Evolutionary conservation across 495 filamentous ascomycete species (phyloP), one percentile per base, ranked within the genome.

Genomic region (Talaromyces nanjingensis): DNA sequence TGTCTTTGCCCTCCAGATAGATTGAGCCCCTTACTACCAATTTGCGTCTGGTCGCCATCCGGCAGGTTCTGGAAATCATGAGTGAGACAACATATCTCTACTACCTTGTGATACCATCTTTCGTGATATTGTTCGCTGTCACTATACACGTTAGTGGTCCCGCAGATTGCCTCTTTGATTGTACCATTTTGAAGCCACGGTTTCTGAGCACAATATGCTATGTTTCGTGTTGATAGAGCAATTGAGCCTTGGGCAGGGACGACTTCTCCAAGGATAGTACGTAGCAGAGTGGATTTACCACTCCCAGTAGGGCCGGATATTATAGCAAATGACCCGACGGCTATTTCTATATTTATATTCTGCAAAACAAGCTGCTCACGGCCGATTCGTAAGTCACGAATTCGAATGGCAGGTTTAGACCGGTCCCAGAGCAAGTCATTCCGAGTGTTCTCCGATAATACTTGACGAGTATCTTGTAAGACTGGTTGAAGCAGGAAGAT

Each of bases 1-100:
- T 83, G 80, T 60, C 76, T 79, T 68, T 85, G 83, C 1, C 84
- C 84, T 8, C 83, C 84, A 16, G 80, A 83, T 1, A 87, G 68
- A 16, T 77, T 82, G 57, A 82, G 72, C 16, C 84, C 84, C 64
- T 78, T 75, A 60, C 76, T 79, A 2, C 82, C 83, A 61, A 86
- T 71, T 27, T 75, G 65, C 0, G 81, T 80, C 39, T 71, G 62
- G 61, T 85, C 83, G 6, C 80, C 74, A 62, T 72, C 64, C 0
- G 74, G 71, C 61, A 84, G 72, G 33, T 71, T 71, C 0, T 75
- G 67, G 29, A 84, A 67, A 63, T 86, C 84, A 6, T 74, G 67
- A 1, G 70, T 58, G 1, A 86, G 73, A 65, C 78, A 77, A 63
- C 80, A 83, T 4, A 74, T 77, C 42, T 80, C 69, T 12, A 81